Conservation (phyloP, 106 monocot genomes). For the Platanthera zijinensis region DNA sequence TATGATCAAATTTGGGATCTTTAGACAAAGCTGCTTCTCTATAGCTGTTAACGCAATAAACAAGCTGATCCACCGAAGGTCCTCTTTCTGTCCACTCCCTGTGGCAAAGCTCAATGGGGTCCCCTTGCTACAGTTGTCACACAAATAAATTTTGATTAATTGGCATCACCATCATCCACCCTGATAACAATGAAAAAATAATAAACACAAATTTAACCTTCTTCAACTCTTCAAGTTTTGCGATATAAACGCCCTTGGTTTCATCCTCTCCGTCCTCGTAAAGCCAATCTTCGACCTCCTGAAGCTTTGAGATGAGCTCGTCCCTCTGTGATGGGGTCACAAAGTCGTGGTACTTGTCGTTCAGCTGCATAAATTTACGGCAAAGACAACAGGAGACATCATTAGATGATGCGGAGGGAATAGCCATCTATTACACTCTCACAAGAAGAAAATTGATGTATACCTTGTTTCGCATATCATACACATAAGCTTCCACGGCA, state of each 20-base stretch:
- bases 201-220: constrained; percentile 35
- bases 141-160: constrained; percentile 1
- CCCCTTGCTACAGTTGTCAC: constrained; percentile 47
- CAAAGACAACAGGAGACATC: not conserved
- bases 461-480: constrained; percentile 95
- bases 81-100: constrained; percentile 71
- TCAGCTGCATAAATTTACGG: constrained; percentile 29
- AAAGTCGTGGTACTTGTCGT: constrained; percentile 81
- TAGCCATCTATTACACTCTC: not conserved
- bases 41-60: constrained; percentile 70
- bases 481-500: constrained; percentile 97
- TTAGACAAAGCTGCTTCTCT: constrained; percentile 75
- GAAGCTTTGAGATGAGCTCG: constrained; percentile 56
- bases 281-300: constrained; percentile 93
- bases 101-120: constrained; percentile 72
- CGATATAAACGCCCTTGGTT: constrained; percentile 83
- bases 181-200: not conserved
- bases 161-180: not conserved
- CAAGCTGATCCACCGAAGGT: constrained; percentile 46
- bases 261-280: constrained; percentile 98
- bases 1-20: constrained; percentile 87
- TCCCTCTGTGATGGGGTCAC: constrained; percentile 46
- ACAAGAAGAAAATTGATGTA: not conserved
- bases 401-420: not conserved
- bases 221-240: constrained; percentile 82